Percentiles rank a stretch among this genome's conserved stretches.
phyloP scores from a whole-genome alignment of 2,329 filamentous ascomycete species.

The Ascosphaera acerosa region DNA sequence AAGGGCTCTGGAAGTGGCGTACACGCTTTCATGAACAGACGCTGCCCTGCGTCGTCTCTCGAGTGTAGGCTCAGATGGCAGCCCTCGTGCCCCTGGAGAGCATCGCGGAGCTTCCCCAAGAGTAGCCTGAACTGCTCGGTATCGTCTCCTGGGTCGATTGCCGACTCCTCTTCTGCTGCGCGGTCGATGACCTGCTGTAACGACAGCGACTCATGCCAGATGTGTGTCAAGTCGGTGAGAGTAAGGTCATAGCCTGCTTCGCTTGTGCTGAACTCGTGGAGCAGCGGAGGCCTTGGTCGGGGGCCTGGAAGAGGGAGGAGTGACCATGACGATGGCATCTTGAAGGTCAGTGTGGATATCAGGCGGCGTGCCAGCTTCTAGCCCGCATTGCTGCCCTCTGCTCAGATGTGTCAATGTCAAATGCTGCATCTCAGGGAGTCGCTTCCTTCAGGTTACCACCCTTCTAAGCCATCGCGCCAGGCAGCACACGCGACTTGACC shows the following conservation, averaged over 20 bases:
- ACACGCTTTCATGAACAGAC: constrained; percentile 21
- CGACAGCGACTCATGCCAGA: constrained; percentile 30
- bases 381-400: no score
- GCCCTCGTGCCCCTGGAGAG: constrained; percentile 15
- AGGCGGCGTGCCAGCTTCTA: no score
- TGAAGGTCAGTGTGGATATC: constrained; percentile 2
- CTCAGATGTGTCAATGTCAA: no score
- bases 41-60: constrained; percentile 9
- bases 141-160: constrained; percentile 34
- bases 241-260: constrained; percentile 24
- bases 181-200: constrained; percentile 22
- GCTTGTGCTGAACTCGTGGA: constrained; percentile 14
- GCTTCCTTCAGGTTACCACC: no score
- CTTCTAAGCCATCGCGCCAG: no score
- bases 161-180: constrained; percentile 25
- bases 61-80: constrained; percentile 13
- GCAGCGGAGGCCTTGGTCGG: constrained; percentile 12
- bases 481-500: no score
- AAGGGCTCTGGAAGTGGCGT: constrained; percentile 28
- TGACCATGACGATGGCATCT: constrained; percentile 15
- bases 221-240: constrained; percentile 31
- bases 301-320: constrained; percentile 10
- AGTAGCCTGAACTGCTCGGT: constrained; percentile 29
- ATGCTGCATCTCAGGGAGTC: no score
- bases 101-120: constrained; percentile 27